A percentile compares a stretch with the other conserved stretches of the same genome.
These are phyloP conservation scores for Nitzschia sp. DNA, from an alignment of 108 stramenopile species.

Conservation along the genomic window DNA sequence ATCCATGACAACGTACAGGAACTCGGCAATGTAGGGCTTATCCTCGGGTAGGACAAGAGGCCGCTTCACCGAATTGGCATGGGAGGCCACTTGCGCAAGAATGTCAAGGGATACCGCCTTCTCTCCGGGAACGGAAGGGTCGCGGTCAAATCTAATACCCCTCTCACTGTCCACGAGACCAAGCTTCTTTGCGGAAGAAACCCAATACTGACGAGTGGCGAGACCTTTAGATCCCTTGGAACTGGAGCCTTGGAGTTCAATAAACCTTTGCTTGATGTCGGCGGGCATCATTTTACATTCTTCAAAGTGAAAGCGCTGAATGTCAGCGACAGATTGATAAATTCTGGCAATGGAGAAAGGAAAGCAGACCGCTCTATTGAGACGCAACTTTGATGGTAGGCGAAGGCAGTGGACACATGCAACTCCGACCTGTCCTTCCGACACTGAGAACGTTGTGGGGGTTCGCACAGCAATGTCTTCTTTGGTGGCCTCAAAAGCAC, in stretches of 20 bases:
- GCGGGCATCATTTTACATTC: constrained; percentile 83
- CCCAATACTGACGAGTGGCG: constrained; percentile 88
- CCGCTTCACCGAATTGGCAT: constrained; percentile 53
- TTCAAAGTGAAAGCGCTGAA: constrained; percentile 85
- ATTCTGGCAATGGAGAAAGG: constrained; percentile 86
- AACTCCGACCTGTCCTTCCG: constrained; percentile 51
- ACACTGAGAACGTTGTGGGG: constrained; percentile 84
- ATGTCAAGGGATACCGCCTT: constrained; percentile 67
- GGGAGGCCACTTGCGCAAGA: constrained; percentile 74
- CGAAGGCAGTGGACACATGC: constrained; percentile 57
- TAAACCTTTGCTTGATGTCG: constrained; percentile 63
- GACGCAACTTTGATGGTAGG: constrained; percentile 69
- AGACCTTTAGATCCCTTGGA: constrained; percentile 89
- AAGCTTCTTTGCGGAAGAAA: constrained; percentile 82
- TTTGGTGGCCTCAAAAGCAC: constrained; percentile 81
- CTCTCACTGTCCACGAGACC: constrained; percentile 75
- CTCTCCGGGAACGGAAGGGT: constrained; percentile 60
- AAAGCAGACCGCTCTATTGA: constrained; percentile 88
- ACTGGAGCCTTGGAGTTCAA: constrained; percentile 72
- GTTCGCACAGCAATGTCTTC: constrained; percentile 87
- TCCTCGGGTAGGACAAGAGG: constrained; percentile 80
- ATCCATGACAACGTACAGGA: constrained; percentile 87
- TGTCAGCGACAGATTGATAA: constrained; percentile 88
- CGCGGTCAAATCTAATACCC: constrained; percentile 79
- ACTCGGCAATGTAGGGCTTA: constrained; percentile 83